Evolutionary conservation across 495 filamentous ascomycete species (phyloP).

Genomic region (Durotheca rogersii): DNA sequence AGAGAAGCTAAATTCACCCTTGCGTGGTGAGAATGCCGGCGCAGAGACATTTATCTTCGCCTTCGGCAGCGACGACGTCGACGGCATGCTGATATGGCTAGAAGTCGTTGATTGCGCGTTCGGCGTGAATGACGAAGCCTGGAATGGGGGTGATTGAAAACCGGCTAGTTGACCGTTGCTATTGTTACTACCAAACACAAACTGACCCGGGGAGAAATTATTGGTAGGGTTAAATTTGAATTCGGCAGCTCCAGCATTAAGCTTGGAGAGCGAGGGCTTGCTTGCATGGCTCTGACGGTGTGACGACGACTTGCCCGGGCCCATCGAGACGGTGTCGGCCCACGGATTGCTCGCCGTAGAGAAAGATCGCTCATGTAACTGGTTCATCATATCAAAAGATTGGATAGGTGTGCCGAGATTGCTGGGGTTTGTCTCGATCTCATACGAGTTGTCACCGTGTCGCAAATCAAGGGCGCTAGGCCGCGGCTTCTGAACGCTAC

Average conservation of each 20-base stretch:
- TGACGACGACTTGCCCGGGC: slow-evolving; percentile 37
- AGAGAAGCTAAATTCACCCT: slow-evolving; percentile 73
- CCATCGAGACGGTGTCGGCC: slow-evolving; percentile 43
- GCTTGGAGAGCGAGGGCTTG: slow-evolving; percentile 68
- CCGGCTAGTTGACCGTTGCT: slow-evolving; percentile 55
- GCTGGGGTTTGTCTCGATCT: slow-evolving; percentile 77
- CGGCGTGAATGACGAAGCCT: slow-evolving; percentile 36
- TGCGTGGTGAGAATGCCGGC: slow-evolving; percentile 68
- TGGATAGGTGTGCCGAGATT: slow-evolving; percentile 63
- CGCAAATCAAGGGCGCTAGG: slow-evolving; percentile 34
- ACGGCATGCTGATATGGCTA: slow-evolving; percentile 43
- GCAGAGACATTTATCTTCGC: slow-evolving; percentile 66
- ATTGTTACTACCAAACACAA: slow-evolving; percentile 53
- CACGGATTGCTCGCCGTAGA: slow-evolving; percentile 54
- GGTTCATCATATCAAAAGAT: slow-evolving; percentile 42
- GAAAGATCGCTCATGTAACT: slow-evolving; percentile 42
- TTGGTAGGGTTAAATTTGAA: slow-evolving; percentile 77
- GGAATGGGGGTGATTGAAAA: slow-evolving; percentile 38
- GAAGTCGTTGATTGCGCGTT: slow-evolving; percentile 36
- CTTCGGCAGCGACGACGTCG: slow-evolving; percentile 32
- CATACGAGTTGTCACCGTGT: slow-evolving; percentile 56
- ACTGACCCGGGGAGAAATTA: slow-evolving; percentile 60
- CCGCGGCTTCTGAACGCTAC: slow-evolving; percentile 34
- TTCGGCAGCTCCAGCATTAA: slow-evolving; percentile 85
- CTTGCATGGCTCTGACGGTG: slow-evolving; percentile 55